These are phyloP conservation scores for Westerdykella ornata DNA, from an alignment of 2,329 filamentous ascomycete species.

Conservation along the genomic window DNA sequence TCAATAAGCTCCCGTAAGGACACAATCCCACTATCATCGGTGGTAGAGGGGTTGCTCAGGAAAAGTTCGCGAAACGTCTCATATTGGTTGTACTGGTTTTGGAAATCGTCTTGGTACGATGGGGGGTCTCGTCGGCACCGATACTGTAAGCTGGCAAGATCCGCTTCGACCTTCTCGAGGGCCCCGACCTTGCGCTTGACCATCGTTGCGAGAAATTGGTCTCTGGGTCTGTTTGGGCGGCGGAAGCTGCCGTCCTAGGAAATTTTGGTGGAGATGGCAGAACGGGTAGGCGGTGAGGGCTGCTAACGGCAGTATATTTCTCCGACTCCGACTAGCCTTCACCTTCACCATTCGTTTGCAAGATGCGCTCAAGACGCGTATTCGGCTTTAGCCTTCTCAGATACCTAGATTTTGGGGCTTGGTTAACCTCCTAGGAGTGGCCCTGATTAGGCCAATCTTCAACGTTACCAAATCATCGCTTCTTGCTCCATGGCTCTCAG, in stretches of 20 bases:
- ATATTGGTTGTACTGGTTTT: slow-evolving; percentile 85
- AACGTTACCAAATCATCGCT: no score
- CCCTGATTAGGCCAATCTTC: no score
- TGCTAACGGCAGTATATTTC: background rate
- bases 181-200: slow-evolving; percentile 85
- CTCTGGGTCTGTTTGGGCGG: background rate
- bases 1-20: slow-evolving; percentile 89
- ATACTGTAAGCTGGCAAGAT: slow-evolving; percentile 70
- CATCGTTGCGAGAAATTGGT: slow-evolving; percentile 45
- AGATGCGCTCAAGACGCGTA: no score
- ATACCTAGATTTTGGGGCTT: no score
- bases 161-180: slow-evolving; percentile 87
- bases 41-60: slow-evolving; percentile 70
- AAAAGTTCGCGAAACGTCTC: slow-evolving; percentile 88
- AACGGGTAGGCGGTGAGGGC: background rate
- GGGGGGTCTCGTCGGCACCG: slow-evolving; percentile 83
- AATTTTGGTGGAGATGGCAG: slow-evolving; percentile 1
- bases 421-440: no score
- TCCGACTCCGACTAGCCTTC: no score
- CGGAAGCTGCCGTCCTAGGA: background rate
- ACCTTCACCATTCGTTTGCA: no score
- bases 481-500: no score
- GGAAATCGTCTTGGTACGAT: slow-evolving; percentile 86
- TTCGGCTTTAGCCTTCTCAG: no score
- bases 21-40: slow-evolving; percentile 69